Base-by-base conservation (phyloP, 345 rosid species). In the Kernera saxatilis region DNA sequence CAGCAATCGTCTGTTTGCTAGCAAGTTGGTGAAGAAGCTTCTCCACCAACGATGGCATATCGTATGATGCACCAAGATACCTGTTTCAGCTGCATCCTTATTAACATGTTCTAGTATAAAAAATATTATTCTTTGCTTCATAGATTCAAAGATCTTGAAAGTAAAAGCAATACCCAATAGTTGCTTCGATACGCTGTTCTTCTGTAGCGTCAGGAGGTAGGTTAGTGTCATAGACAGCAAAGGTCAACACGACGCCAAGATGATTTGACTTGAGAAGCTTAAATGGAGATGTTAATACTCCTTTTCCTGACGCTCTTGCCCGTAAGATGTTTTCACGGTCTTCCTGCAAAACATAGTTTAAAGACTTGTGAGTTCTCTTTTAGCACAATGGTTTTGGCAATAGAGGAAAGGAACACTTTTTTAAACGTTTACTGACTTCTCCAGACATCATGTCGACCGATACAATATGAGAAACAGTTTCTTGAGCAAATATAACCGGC, bases 361-460 rank as follows among this genome's bases (percentile, higher is more conserved):
- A 29, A 29, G 21, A 27, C 19, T 26, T 51, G 36, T 26, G 35
- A 26, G 8, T 30, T 15, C 37, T 8, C 2, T 29, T 74, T 12
- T 22, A 59, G 14, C 43, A 59, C 23, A 61, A 39, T 64, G 18
- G 62, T 46, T 46, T 56, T 64, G 41, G 26, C 22, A 43, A 56
- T 6, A 72, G 30, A 72, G 30, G 58, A 27, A 22, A 39, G 19
- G 45, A 26, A 59, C 6, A 8, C n/a, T n/a, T n/a, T 71, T 50
- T 11, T 25, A 65, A 52, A 57, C 5, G 29, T 53, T 53, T 48
- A 72, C 83, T 32, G 60, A 93, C 98, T 89, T 85, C 84, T 71
- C 98, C 98, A 55, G 98, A 93, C 98, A 88, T 91, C 98, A 91
- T 93, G 78, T 93, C 98, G 27, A 93, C 88, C 7, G 97, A 93